Conservation (phyloP, 2,329 filamentous ascomycete species). For the Sclerotinia trifoliorum region DNA sequence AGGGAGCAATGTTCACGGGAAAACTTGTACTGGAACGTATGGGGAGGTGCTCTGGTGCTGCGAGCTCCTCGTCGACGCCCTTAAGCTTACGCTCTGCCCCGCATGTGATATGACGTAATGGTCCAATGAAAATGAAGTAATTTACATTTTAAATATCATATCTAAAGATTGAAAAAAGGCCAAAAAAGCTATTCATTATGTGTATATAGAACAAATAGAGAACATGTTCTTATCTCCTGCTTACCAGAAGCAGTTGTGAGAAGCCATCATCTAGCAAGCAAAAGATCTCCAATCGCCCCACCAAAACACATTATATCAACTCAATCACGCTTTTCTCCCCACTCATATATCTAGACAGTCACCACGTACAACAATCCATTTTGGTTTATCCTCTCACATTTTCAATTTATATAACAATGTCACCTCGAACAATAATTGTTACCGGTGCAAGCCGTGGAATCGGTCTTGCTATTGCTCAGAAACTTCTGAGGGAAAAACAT, state of each 20-base stretch:
- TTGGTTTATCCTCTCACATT: not conserved
- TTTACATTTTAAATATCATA: not conserved
- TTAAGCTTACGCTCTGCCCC: not conserved
- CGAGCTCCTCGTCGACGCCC: not conserved
- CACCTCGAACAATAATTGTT: constrained; percentile 68
- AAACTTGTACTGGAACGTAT: not conserved
- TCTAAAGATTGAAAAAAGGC: not conserved
- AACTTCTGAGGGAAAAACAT: constrained; percentile 53
- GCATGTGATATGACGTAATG: constrained; percentile 7
- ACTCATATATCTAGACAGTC: not conserved
- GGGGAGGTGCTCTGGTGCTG: not conserved
- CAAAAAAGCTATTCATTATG: too few species aligned
- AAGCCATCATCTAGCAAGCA: not conserved
- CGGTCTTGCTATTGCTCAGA: constrained; percentile 54
- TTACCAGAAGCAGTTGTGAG: not conserved
- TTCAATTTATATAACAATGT: constrained; percentile 38
- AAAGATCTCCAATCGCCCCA: constrained; percentile 8
- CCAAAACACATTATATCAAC: not conserved
- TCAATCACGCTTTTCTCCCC: not conserved
- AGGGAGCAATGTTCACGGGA: not conserved
- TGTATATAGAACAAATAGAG: not conserved
- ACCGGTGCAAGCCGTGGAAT: constrained; percentile 65
- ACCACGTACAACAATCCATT: not conserved
- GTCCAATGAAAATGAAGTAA: not conserved
- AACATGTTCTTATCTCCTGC: not conserved